Evolutionary conservation across 768 basidiomycete species (phyloP).

Genomic region (Lactarius indigo): DNA sequence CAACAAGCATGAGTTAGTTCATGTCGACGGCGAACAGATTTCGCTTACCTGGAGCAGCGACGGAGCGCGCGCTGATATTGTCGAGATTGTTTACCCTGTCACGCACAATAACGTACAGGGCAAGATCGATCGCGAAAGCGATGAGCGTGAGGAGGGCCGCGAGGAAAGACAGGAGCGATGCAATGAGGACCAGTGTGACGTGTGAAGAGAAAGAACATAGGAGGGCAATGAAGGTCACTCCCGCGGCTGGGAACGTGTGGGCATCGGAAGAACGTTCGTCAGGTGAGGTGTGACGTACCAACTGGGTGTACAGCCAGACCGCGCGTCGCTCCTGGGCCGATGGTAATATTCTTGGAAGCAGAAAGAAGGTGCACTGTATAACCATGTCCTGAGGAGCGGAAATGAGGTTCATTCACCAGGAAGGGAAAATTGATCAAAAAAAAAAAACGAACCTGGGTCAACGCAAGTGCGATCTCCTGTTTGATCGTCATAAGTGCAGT

Average conservation of each 20-base stretch:
- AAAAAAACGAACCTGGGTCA: conserved; percentile 39
- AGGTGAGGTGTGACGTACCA: conserved; percentile 38
- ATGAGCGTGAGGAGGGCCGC: conserved; percentile 66
- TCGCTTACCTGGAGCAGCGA: conserved; percentile 57
- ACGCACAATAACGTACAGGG: conserved; percentile 60
- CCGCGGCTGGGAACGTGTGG: conserved; percentile 37
- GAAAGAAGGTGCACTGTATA: conserved; percentile 46
- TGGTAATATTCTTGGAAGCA: conserved; percentile 38
- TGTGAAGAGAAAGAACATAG: conserved; percentile 59
- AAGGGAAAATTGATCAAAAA: neutral
- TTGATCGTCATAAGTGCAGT: conserved; percentile 47
- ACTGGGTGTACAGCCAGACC: conserved; percentile 75
- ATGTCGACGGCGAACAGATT: conserved; percentile 5
- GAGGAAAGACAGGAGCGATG: conserved; percentile 56
- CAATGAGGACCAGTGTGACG: conserved; percentile 40
- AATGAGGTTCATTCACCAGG: neutral
- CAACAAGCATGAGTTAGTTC: neutral
- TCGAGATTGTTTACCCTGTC: conserved; percentile 52
- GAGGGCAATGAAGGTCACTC: conserved; percentile 61
- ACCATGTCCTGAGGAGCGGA: conserved; percentile 43
- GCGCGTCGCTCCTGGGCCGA: conserved; percentile 63
- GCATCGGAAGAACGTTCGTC: neutral
- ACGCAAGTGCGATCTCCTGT: conserved; percentile 48
- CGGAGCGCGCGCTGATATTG: conserved; percentile 43
- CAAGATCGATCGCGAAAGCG: conserved; percentile 75